These are phyloP conservation scores for Phytophthora crassamura DNA, from an alignment of 352 stramenopile genomes.

Conservation along the genomic window DNA sequence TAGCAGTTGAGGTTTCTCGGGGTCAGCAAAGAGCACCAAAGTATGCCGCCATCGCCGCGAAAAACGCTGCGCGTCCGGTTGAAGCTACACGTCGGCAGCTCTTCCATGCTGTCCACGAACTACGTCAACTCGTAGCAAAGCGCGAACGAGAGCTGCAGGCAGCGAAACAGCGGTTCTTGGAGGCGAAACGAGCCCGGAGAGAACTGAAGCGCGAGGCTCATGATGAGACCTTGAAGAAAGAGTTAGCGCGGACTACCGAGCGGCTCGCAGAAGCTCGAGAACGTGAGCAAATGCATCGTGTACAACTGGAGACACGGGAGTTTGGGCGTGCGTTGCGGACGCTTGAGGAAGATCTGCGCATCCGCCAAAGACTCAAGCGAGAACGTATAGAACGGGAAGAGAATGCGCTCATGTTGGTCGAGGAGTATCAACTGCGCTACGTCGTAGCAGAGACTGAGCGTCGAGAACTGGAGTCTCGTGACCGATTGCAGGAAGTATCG, in stretches of 20 bases:
- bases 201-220: conserved; percentile 24
- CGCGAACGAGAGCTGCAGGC: conserved; percentile 38
- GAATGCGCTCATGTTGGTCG: conserved; percentile 56
- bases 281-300: conserved; percentile 43
- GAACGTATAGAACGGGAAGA: conserved; percentile 51
- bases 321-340: conserved; percentile 48
- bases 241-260: conserved; percentile 36
- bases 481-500: conserved; percentile 43
- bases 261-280: conserved; percentile 45
- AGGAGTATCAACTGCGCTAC: conserved; percentile 68
- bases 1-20: conserved; percentile 40
- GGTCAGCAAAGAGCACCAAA: conserved; percentile 33
- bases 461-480: conserved; percentile 35
- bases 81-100: conserved; percentile 54
- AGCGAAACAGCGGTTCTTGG: conserved; percentile 40
- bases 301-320: conserved; percentile 60
- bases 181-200: conserved; percentile 25
- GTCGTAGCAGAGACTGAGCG: conserved; percentile 49
- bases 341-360: conserved; percentile 39
- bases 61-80: conserved; percentile 38
- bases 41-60: conserved; percentile 43
- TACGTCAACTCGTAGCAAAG: conserved; percentile 38
- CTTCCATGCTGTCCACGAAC: conserved; percentile 54
- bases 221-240: conserved; percentile 24
- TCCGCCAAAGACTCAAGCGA: conserved; percentile 38